phyloP scores from a whole-genome alignment of 805 yeast species.

The Starmerella floris region DNA sequence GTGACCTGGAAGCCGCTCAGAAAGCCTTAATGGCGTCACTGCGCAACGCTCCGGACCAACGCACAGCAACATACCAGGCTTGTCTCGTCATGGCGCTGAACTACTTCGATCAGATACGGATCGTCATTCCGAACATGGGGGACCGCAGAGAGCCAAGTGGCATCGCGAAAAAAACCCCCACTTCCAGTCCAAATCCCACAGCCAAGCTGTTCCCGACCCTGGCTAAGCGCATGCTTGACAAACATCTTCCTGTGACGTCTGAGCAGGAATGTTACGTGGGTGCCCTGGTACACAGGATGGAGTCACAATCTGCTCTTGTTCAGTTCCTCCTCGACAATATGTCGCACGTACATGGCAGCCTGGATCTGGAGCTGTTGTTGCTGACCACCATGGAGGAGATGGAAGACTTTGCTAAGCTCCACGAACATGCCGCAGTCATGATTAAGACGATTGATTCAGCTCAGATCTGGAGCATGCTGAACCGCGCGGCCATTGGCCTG shows the following conservation, averaged over 20 bases:
- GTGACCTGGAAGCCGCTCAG: slow-evolving; percentile 17
- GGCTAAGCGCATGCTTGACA: slow-evolving; percentile 44
- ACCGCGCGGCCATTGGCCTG: slow-evolving; percentile 34
- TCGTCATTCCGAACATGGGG: neutral
- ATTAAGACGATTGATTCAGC: slow-evolving; percentile 58
- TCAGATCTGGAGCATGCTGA: slow-evolving; percentile 52
- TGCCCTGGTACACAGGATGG: slow-evolving; percentile 36
- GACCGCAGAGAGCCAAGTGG: neutral
- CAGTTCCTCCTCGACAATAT: slow-evolving; percentile 21
- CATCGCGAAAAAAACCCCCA: neutral
- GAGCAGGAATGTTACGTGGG: slow-evolving; percentile 58
- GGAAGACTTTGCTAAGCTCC: slow-evolving; percentile 36
- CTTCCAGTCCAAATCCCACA: slow-evolving; percentile 37
- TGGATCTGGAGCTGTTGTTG: slow-evolving; percentile 42
- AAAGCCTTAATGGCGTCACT: slow-evolving; percentile 21
- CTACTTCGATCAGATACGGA: neutral
- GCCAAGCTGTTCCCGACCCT: slow-evolving; percentile 42
- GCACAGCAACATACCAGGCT: slow-evolving; percentile 18
- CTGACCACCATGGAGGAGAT: slow-evolving; percentile 33
- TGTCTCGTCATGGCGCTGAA: slow-evolving; percentile 37
- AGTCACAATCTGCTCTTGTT: slow-evolving; percentile 30
- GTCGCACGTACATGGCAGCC: slow-evolving; percentile 31
- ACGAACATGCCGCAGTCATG: slow-evolving; percentile 30
- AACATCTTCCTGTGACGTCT: slow-evolving; percentile 37
- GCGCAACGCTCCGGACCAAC: slow-evolving; percentile 18